Evolutionary conservation across 352 stramenopile genomes (phyloP).

Genomic region (Phytophthora fragariaefolia): DNA sequence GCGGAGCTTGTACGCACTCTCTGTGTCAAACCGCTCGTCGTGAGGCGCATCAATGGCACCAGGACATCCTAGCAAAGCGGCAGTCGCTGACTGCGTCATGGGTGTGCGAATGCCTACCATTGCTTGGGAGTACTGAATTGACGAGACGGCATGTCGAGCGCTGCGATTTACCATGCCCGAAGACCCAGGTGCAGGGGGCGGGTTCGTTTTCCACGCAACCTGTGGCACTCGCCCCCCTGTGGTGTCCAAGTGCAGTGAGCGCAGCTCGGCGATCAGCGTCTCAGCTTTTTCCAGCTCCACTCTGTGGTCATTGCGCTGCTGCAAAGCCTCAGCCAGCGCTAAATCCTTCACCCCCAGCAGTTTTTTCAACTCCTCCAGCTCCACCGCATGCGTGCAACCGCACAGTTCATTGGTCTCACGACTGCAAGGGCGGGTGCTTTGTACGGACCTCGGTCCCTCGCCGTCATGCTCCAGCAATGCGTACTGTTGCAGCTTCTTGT

Average conservation of each 20-base stretch:
- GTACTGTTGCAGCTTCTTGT: constrained; percentile 64
- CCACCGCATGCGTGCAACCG: constrained; percentile 37
- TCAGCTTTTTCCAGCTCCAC: constrained; percentile 56
- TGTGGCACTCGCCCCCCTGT: constrained; percentile 26
- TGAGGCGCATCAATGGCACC: constrained; percentile 44
- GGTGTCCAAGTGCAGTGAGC: constrained; percentile 33
- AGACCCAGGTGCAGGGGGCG: constrained; percentile 12
- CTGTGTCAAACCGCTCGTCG: constrained; percentile 57
- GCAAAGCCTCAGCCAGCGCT: constrained; percentile 57
- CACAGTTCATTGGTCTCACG: constrained; percentile 2
- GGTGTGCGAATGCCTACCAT: constrained; percentile 31
- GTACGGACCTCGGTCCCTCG: background rate
- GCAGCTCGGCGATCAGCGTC: constrained; percentile 46
- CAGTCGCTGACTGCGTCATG: constrained; percentile 30
- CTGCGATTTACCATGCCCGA: constrained; percentile 8
- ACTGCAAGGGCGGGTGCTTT: background rate
- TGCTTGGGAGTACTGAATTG: constrained; percentile 32
- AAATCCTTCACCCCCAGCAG: constrained; percentile 63
- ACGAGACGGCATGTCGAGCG: constrained; percentile 12
- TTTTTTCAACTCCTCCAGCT: constrained; percentile 45
- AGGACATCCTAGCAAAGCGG: constrained; percentile 30
- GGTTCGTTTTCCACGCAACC: constrained; percentile 33
- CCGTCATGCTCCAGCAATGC: constrained; percentile 16
- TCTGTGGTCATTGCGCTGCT: constrained; percentile 65
- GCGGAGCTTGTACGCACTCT: constrained; percentile 52